Conservation (phyloP, 2,329 filamentous ascomycete species). For the Exserohilum rostratum region DNA sequence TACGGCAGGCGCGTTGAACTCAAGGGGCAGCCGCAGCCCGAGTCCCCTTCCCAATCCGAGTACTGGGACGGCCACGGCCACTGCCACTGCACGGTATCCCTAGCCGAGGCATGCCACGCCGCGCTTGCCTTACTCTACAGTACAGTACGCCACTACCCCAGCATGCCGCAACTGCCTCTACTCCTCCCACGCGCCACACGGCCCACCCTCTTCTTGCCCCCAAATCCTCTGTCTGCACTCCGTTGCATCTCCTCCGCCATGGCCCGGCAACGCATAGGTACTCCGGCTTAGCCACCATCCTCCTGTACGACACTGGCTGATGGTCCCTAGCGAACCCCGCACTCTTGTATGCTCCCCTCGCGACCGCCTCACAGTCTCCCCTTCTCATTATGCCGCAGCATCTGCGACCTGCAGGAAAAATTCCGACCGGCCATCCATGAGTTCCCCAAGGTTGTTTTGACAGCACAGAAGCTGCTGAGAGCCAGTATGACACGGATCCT, state of each 20-base stretch:
- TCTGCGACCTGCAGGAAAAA: conserved; percentile 95
- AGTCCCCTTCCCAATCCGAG: too few species aligned
- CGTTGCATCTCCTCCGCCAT: conserved; percentile 29
- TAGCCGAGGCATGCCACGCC: conserved; percentile 17
- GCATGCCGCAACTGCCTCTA: conserved; percentile 5
- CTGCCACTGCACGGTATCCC: conserved; percentile 21
- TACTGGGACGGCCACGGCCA: too few species aligned
- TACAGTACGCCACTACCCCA: not conserved
- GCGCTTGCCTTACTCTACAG: too few species aligned
- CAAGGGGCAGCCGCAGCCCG: conserved; percentile 13
- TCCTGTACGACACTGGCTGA: conserved; percentile 28
- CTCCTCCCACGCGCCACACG: conserved; percentile 21
- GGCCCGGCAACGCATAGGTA: conserved; percentile 35
- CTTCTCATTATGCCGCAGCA: conserved; percentile 58
- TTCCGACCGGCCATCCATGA: conserved; percentile 84
- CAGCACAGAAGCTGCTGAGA: conserved; percentile 59
- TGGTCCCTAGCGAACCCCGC: conserved; percentile 45
- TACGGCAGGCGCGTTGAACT: conserved; percentile 16
- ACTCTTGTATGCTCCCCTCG: conserved; percentile 44
- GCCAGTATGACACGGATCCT: conserved; percentile 47
- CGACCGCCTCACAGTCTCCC: conserved; percentile 1
- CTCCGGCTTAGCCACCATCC: conserved; percentile 20
- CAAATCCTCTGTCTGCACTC: not conserved
- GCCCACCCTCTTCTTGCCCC: not conserved
- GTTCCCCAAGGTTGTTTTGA: conserved; percentile 73